Percentiles rank a stretch among this genome's conserved stretches.
phyloP scores from a whole-genome alignment of 169 alveolate genomes.

The Plasmodium coatneyi region DNA sequence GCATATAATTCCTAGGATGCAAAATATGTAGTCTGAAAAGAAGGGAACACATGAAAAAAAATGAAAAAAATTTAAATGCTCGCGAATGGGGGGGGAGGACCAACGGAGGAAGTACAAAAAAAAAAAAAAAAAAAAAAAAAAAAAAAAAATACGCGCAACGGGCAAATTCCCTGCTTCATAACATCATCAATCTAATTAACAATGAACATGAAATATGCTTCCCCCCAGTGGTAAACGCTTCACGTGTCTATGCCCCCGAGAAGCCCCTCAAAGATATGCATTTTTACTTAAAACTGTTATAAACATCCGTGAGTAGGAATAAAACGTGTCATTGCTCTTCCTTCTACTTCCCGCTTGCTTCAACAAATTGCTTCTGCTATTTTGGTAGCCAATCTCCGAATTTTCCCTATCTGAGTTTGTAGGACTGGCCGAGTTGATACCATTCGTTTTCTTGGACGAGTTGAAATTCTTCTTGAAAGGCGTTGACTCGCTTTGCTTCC shows the following conservation, averaged over 20 bases:
- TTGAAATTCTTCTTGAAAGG: neutral
- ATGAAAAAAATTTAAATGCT: neutral
- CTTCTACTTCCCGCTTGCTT: neutral
- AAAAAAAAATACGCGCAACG: neutral
- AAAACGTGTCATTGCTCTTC: neutral
- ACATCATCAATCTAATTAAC: neutral
- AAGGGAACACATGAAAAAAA: neutral
- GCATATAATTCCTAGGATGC: conserved; percentile 66
- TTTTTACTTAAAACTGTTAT: neutral
- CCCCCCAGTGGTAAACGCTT: neutral
- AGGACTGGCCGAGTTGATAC: neutral
- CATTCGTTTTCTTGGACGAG: neutral
- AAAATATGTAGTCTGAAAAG: conserved; percentile 57
- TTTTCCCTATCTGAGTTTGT: neutral
- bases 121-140: neutral
- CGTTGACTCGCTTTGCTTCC: neutral
- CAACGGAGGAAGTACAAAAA: neutral
- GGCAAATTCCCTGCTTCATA: neutral
- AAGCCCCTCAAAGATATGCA: neutral
- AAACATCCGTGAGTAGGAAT: neutral
- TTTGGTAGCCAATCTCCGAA: neutral
- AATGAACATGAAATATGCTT: neutral
- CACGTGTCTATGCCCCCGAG: neutral
- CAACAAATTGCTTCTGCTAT: neutral
- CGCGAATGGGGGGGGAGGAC: neutral